Percentiles rank a stretch among this genome's conserved stretches.
Conservation (phyloP, 1,139 yeast genomes). For the Taiozyma sp. region DNA sequence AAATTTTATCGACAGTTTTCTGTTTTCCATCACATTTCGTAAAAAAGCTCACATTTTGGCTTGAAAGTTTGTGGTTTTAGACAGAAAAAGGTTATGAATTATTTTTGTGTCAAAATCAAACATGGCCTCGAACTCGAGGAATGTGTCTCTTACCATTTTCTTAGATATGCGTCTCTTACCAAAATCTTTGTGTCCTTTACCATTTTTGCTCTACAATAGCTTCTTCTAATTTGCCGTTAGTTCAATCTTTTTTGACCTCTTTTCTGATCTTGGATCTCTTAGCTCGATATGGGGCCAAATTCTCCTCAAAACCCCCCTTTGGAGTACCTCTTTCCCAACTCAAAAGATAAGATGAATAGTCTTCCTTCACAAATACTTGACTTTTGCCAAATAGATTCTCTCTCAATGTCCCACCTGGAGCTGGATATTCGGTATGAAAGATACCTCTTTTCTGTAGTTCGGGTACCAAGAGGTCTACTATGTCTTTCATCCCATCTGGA, state of each 20-base stretch:
- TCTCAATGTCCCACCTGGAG: conserved; percentile 24
- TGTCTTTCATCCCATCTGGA: conserved; percentile 31
- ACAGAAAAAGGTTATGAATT: not conserved
- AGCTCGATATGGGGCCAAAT: not conserved
- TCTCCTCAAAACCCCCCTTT: conserved; percentile 32
- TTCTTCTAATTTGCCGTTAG: not conserved
- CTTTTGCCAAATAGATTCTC: conserved; percentile 20
- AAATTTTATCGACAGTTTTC: not conserved
- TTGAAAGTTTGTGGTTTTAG: not conserved
- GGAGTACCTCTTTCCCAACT: conserved; percentile 36
- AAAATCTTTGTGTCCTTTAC: too few relatives aligned
- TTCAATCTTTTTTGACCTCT: not conserved
- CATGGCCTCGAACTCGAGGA: too few relatives aligned
- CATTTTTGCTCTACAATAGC: not conserved
- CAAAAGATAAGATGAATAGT: conserved; percentile 35
- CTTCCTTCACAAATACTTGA: conserved; percentile 27
- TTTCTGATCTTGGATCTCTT: not conserved
- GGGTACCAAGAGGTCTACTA: conserved; percentile 30
- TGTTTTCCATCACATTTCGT: not conserved
- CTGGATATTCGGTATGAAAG: conserved; percentile 30
- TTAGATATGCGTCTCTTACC: not conserved
- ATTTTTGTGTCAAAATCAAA: not conserved
- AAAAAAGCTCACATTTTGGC: not conserved
- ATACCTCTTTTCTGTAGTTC: conserved; percentile 31
- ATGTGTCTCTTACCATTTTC: too few relatives aligned